These are phyloP conservation scores for Colletotrichum musicola DNA, from an alignment of 2,329 filamentous ascomycete species.

Conservation along the genomic window DNA sequence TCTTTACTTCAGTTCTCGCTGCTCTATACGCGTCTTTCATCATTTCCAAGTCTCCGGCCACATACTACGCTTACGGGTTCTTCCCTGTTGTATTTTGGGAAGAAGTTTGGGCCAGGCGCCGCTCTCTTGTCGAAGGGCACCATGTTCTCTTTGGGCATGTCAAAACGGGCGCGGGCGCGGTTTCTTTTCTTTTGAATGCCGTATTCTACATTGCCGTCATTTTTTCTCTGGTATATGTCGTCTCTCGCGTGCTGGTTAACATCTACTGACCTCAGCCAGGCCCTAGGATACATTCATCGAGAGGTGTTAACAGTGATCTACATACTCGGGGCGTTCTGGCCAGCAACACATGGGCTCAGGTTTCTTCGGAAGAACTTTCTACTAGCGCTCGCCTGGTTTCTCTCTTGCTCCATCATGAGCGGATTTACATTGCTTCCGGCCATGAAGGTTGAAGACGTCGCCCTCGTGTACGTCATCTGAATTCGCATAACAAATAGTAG, in stretches of 20 bases:
- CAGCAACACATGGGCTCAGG: constrained; percentile 75
- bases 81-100: constrained; percentile 98
- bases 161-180: constrained; percentile 67
- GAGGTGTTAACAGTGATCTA: constrained; percentile 89
- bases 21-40: constrained; percentile 83
- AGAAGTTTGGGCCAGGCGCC: constrained; percentile 85
- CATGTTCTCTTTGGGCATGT: constrained; percentile 78
- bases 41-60: constrained; percentile 81
- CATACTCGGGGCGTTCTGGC: constrained; percentile 82
- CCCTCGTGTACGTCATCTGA: constrained; percentile 72
- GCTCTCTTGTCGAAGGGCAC: constrained; percentile 75
- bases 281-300: constrained; percentile 91
- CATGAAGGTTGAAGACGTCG: constrained; percentile 83
- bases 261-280: constrained; percentile 64
- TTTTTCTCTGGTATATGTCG: constrained; percentile 75
- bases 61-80: constrained; percentile 92
- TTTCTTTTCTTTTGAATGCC: constrained; percentile 73
- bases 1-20: constrained; percentile 83
- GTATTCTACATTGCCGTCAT: constrained; percentile 80
- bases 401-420: constrained; percentile 87
- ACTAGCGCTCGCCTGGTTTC: constrained; percentile 78
- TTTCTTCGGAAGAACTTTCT: constrained; percentile 77
- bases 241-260: neutral
- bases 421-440: constrained; percentile 90
- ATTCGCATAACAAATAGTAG: too few relatives aligned